Conservation (phyloP, 768 basidiomycete species). For the Hygrophorus pudorinus region DNA sequence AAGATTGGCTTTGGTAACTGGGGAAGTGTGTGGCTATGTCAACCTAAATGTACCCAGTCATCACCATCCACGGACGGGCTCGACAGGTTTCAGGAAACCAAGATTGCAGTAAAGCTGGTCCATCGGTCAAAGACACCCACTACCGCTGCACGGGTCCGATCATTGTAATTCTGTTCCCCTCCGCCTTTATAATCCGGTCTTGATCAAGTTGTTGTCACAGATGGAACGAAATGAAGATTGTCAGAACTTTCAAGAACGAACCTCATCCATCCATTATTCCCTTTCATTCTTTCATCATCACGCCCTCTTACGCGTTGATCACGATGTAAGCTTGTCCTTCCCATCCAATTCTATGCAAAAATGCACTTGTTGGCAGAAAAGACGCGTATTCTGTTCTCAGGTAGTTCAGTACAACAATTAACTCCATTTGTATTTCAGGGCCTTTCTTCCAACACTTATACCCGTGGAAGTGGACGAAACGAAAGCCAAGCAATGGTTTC, state of each 20-base stretch:
- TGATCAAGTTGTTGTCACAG: slow-evolving; percentile 24
- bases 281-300: slow-evolving; percentile 91
- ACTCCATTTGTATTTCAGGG: slow-evolving; percentile 37
- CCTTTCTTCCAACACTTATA: slow-evolving; percentile 75
- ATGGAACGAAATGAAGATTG: slow-evolving; percentile 98
- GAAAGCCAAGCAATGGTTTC: slow-evolving; percentile 75
- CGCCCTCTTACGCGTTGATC: slow-evolving; percentile 81
- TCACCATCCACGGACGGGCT: slow-evolving; percentile 24
- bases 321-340: slow-evolving; percentile 59
- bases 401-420: slow-evolving; percentile 1
- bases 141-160: slow-evolving; percentile 81
- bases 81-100: slow-evolving; percentile 33
- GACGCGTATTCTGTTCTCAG: slow-evolving; percentile 4
- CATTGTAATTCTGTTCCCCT: slow-evolving; percentile 50
- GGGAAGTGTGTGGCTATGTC: slow-evolving; percentile 83
- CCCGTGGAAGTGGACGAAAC: slow-evolving; percentile 81
- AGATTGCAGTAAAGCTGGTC: slow-evolving; percentile 89
- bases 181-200: slow-evolving; percentile 1
- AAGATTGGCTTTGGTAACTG: slow-evolving; percentile 92
- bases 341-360: background rate
- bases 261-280: slow-evolving; percentile 88
- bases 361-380: background rate
- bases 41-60: slow-evolving; percentile 38
- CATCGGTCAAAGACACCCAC: slow-evolving; percentile 79
- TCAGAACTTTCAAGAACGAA: slow-evolving; percentile 72